Evolutionary conservation across 768 basidiomycete genomes (phyloP), one percentile per base, ranked within the genome.

Genomic region (Boletus rufocinnamomeus): DNA sequence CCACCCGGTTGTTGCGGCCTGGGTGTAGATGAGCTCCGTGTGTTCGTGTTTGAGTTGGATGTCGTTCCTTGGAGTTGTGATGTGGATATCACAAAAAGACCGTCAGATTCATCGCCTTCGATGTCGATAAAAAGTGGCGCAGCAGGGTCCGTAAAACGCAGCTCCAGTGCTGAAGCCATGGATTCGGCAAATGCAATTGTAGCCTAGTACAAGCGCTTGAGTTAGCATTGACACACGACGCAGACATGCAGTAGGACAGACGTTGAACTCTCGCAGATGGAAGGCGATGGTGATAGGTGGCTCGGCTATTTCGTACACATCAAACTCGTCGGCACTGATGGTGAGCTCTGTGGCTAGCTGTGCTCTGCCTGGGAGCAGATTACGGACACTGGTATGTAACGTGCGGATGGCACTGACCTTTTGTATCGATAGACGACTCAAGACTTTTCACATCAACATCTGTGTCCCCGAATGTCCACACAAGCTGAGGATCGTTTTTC

Each of bases 191-290:
- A 92, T 8, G 85, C 80, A 55, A 92, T 86, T 2, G 89, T 89
- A 7, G 91, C 91, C 91, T 93, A 61, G 19, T 38, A 30, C n/a
- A 49, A 21, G 51, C 25, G n/a, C 11, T 30, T 3, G 16, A 51
- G 38, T 60, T 35, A 56, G 30, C 25, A 44, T n/a, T 25, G 47
- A 48, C 2, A 25, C 30, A 45, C 13, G 6, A 48, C 6, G 32
- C 13, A 25, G 37, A 32, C 30, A 54, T 44, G 49, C 0, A 54
- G 45, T 43, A 47, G 35, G 44, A 60, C 59, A 45, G 79, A 91
- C 92, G 58, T 86, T 91, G 73, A 94, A 92, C 74, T 94, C 92
- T 38, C 88, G 84, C 30, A 94, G 73, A 72, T 93, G 91, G 64
- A 93, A 92, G 1, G 84, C 85, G 52, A 94, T 82, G 4, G 83